Evolutionary conservation across 1,284 basidiomycete genomes (phyloP), one percentile per base, ranked within the genome.

Genomic region (Melampsora abietis-canadensis): DNA sequence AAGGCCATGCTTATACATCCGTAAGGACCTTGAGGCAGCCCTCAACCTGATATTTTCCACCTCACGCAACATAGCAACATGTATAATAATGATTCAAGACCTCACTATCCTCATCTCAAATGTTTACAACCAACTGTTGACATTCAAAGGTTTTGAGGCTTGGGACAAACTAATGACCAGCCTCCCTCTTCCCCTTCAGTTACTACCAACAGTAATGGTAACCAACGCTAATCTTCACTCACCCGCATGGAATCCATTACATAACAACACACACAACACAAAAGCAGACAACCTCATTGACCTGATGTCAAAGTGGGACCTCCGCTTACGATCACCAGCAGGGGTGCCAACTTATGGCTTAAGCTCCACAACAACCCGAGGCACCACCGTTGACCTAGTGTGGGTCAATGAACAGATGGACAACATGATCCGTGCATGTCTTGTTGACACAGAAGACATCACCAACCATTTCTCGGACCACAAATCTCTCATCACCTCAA

Each of bases 381-480:
- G 27, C 12, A 68, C 67, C 1, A 68, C 57, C 0, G 46, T 69
- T 3, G 37, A 72, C 51, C 47, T 63, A 7, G 48, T 44, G 15
- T 72, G 59, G 59, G 17, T 30, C 0, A 72, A 72, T 46, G 4
- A 21, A 24, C 24, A 15, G 24, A 27, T 34, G 19, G 21, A 51
- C 7, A 2, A 34, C 0, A 1, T 51, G n/a, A 48, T 63, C 2
- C 46, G 2, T 1, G 12, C 15, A 15, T 62, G 46, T 21, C 31
- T 14, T 0, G 27, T 69, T 17, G 40, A 24, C n/a, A 15, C 21
- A 0, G 34, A 72, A 27, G 48, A 51, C 2, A 51, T 51, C 8
- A 51, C 48, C 4, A 72, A 72, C 24, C 68, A 72, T 31, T 12
- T 46, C 12, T 72, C 68, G 0, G 68, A 72, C 31, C 68, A 72